Percentiles rank a stretch among this genome's conserved stretches.
Conservation (phyloP, 1,284 basidiomycete species). For the Cystobasidium pallidum region DNA sequence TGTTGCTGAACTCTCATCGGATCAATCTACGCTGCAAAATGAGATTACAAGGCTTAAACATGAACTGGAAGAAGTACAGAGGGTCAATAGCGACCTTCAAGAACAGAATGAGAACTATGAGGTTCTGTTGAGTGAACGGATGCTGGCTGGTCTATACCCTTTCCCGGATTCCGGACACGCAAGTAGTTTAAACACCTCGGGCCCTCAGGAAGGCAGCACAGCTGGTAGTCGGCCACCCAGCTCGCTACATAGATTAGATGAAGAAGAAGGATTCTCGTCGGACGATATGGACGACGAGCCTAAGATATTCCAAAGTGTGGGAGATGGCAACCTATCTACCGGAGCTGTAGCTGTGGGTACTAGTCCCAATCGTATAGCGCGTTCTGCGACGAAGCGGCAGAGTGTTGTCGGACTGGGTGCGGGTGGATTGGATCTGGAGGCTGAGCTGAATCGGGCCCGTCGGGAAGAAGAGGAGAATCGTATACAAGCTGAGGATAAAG, state of each 20-base stretch:
- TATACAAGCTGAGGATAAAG: conserved; percentile 19
- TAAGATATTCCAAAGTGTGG: conserved; percentile 46
- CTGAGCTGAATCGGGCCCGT: conserved; percentile 49
- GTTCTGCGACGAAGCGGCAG: conserved; percentile 11
- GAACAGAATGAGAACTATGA: conserved; percentile 96
- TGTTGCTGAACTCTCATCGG: conserved; percentile 1
- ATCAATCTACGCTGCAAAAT: background rate
- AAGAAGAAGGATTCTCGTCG: conserved; percentile 14
- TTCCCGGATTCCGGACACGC: conserved; percentile 33
- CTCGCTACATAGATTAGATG: conserved; percentile 28
- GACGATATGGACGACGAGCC: conserved; percentile 40
- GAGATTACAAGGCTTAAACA: conserved; percentile 44
- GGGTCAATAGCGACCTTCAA: conserved; percentile 54
- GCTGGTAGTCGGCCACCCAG: conserved; percentile 30
- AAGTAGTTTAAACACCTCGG: conserved; percentile 29
- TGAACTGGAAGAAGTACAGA: conserved; percentile 51
- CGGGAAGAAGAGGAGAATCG: conserved; percentile 42
- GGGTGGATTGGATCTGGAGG: conserved; percentile 49
- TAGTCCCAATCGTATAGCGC: conserved; percentile 13
- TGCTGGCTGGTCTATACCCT: conserved; percentile 62
- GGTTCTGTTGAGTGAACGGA: conserved; percentile 83
- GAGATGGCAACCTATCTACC: conserved; percentile 42
- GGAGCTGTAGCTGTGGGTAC: conserved; percentile 47
- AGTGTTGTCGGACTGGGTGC: conserved; percentile 27
- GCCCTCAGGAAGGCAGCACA: background rate